Evolutionary conservation across 805 yeast genomes (phyloP), one percentile per base, ranked within the genome.

Genomic region (Saturnispora hagleri): DNA sequence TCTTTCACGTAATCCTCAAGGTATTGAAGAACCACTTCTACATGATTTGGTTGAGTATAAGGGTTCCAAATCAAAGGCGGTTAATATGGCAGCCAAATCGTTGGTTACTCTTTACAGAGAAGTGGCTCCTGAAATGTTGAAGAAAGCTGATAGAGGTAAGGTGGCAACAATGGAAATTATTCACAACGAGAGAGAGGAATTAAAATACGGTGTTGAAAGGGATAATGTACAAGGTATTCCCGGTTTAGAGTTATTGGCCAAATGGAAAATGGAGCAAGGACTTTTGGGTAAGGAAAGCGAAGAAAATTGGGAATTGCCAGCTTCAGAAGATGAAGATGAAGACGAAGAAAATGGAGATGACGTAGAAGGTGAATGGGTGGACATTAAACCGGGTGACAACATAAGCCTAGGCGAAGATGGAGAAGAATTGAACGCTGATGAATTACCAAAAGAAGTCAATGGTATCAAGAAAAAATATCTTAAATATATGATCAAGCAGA

Each of bases 101-200:
- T 76, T 93, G 69, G 80, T 93, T 53, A 72, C 93, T 0, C 73
- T 93, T 50, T 93, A 87, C 69, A 79, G 99, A 69, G 97, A 90
- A 56, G 84, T 90, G 52, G 97, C 97, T 2, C 99, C 99, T 5
- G 96, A 91, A 57, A 87, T 93, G 97, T 77, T 93, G 60, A 76
- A 79, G 51, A 77, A 82, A 60, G 89, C 89, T 64, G 98, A 93
- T 65, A 79, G 99, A 66, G 99, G 99, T 65, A 91, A 93, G 70
- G 72, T 75, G 24, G 98, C 97, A 8, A 75, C 95, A 17, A 84
- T 90, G 80, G 93, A 80, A 53, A 57, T 91, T 53, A 86, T 84
- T 58, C 74, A 76, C 27, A 82, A 77, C 50, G 63, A 62, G 38
- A 75, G 80, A 57, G 71, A 72, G 28, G 75, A 75, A 20, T 51